These are phyloP conservation scores for Steccherinum ochraceum DNA, from an alignment of 768 basidiomycete species.

Conservation along the genomic window DNA sequence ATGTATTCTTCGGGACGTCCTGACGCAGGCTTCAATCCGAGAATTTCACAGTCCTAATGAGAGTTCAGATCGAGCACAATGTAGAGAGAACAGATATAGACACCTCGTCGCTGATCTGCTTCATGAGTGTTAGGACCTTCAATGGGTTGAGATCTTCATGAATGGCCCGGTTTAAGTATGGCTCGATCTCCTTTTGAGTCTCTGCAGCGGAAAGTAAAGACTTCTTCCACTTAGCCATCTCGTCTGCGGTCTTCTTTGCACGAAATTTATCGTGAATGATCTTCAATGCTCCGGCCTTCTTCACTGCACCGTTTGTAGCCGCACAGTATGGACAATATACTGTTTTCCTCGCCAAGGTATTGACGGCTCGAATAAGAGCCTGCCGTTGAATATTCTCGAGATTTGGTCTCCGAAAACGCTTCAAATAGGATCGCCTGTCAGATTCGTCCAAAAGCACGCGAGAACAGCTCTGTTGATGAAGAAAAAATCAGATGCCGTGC, in stretches of 20 bases:
- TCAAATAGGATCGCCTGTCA: conserved; percentile 78
- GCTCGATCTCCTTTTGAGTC: conserved; percentile 79
- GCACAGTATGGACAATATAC: conserved; percentile 92
- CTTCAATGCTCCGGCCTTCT: conserved; percentile 90
- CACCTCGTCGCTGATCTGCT: conserved; percentile 88
- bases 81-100: conserved; percentile 4
- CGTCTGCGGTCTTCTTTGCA: conserved; percentile 85
- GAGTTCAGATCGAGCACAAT: background rate
- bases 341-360: conserved; percentile 81
- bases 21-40: conserved; percentile 82
- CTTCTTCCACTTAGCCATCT: conserved; percentile 82
- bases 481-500: background rate
- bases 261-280: conserved; percentile 98
- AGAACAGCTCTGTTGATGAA: conserved; percentile 66
- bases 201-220: conserved; percentile 78
- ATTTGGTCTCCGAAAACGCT: conserved; percentile 83
- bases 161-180: conserved; percentile 81
- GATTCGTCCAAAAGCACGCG: conserved; percentile 84
- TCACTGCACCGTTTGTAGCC: conserved; percentile 90
- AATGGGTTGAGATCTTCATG: conserved; percentile 93
- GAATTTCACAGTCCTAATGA: conserved; percentile 83
- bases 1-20: conserved; percentile 96
- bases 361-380: conserved; percentile 75
- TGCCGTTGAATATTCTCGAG: conserved; percentile 93
- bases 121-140: conserved; percentile 89